Conservation (phyloP, 73 alveolate species). For the Stentor coeruleus region DNA sequence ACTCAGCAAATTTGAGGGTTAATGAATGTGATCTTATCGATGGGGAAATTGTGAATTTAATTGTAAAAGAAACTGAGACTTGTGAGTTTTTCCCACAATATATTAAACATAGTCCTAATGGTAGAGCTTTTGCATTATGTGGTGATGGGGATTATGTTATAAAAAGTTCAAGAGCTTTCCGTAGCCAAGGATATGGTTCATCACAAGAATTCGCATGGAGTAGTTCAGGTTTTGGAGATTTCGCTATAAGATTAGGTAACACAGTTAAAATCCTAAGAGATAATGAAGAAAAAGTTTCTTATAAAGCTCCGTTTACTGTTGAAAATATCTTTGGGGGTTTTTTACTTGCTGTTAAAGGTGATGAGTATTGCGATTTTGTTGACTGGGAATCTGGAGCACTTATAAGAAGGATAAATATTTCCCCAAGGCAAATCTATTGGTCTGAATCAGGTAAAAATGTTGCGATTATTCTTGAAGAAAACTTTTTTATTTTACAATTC, state of each 20-base stretch:
- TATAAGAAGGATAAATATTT: constrained; percentile 91
- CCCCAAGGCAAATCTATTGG: constrained; percentile 93
- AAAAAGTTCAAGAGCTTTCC: constrained; percentile 37
- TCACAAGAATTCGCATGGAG: constrained; percentile 70
- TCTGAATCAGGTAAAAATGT: constrained; percentile 59
- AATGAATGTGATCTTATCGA: constrained; percentile 54
- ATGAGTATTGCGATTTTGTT: constrained; percentile 87
- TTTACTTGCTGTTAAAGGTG: constrained; percentile 79
- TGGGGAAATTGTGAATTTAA: constrained; percentile 52
- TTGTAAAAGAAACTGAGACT: constrained; percentile 75
- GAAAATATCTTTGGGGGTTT: constrained; percentile 96
- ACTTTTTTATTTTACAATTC: constrained; percentile 77
- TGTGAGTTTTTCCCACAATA: constrained; percentile 94
- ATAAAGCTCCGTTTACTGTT: constrained; percentile 83
- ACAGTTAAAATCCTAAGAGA: constrained; percentile 44
- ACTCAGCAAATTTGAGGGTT: constrained; percentile 79
- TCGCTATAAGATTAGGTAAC: constrained; percentile 60
- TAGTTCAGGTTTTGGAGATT: constrained; percentile 49
- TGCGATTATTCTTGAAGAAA: constrained; percentile 84
- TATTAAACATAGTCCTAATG: constrained; percentile 93
- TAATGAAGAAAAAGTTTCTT: constrained; percentile 30
- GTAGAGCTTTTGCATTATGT: constrained; percentile 83
- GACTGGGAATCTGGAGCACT: constrained; percentile 34
- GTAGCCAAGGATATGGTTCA: constrained; percentile 60
- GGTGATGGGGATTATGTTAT: constrained; percentile 60